Evolutionary conservation across 352 stramenopile species (phyloP), one percentile per base, ranked within the genome.

Genomic region (Phytophthora chlamydospora): DNA sequence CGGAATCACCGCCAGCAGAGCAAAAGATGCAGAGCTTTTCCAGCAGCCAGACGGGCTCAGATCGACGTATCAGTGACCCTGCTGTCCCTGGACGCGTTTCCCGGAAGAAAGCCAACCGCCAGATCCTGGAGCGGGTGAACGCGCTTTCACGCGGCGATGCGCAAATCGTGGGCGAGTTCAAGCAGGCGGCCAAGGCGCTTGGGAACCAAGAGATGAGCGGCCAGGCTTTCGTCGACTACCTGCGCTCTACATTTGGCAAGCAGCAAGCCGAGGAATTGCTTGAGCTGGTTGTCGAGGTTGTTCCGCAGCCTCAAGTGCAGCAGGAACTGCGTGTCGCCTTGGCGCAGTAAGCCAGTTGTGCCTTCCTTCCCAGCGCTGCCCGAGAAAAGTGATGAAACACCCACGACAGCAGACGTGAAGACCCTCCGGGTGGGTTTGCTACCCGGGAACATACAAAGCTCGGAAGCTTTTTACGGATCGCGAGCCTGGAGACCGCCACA

Each of bases 181-280:
- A 90, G 56, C 75, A 83, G 33, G 78, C 78, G 12, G 83, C 83
- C 5, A 89, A 89, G 41, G 77, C 78, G 6, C 76, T 92, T 19
- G 83, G 83, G 21, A 90, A 79, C 38, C 70, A 88, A 52, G 78
- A 90, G 29, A 91, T 92, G 81, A 81, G 68, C 21, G 76, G 73
- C 4, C 61, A 76, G 47, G 77, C 76, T 24, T 92, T 92, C 52
- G 78, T 88, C 10, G 48, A 68, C 34, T 88, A 89, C 33, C 46
- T 90, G 56, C 75, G 73, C 33, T 58, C 68, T 34, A 89, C 77
- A 8, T 90, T 91, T 49, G 78, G 78, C 33, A 77, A 81, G 13
- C 56, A 62, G n/a, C 68, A 80, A 55, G 79, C 79, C 4, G 63
- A 78, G 32, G 71, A 87, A n/a, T 67, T 92, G 14, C 67, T 92